Base-by-base conservation (phyloP, 129 eudicot genomes). In the Rutidosis leptorrhynchoides region DNA sequence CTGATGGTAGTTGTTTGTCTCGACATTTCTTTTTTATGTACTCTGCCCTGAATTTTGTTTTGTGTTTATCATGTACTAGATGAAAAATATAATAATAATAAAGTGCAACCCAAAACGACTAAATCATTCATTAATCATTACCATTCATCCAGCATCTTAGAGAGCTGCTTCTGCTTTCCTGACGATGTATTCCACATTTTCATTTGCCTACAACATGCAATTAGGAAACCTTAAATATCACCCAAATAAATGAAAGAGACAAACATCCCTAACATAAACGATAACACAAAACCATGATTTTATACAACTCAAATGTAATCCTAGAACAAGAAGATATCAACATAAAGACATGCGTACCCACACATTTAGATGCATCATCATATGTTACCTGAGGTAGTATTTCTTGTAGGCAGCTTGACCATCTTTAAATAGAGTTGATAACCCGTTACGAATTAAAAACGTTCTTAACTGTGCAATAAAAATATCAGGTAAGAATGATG, bases 101-200 rank as follows among this genome's bases (percentile, higher is more conserved):
- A 64, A 51, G n/a, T n/a, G n/a, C 64, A 35, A 35, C 64, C 25
- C 17, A 67, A 10, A 46, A 32, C 24, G 52, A 35, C 1, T 1
- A 33, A 60, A 24, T 60, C 46, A 28, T 69, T 64, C 58, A 71
- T n/a, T n/a, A n/a, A n/a, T 64, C 58, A 71, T 62, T 88, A 93
- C 98, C 98, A 93, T 69, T 93, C 98, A 68, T 93, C 98, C 22
- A 93, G 75, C 98, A 93, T 86, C 83, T 84, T 84, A 82, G 80
- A 78, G 46, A 93, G 89, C 67, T 84, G 83, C 59, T 68, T 80
- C 69, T 86, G 90, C 82, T 93, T 93, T 24, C 73, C 85, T 40
- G 82, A 71, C 27, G 98, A 93, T 61, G 96, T 93, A 64, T 90
- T 90, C 98, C 98, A 93, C 61, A 72, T 72, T 69, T 88, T 69